Evolutionary conservation across 441 rosid species (phyloP), one percentile per base, ranked within the genome.

Genomic region (Erodium texanum): DNA sequence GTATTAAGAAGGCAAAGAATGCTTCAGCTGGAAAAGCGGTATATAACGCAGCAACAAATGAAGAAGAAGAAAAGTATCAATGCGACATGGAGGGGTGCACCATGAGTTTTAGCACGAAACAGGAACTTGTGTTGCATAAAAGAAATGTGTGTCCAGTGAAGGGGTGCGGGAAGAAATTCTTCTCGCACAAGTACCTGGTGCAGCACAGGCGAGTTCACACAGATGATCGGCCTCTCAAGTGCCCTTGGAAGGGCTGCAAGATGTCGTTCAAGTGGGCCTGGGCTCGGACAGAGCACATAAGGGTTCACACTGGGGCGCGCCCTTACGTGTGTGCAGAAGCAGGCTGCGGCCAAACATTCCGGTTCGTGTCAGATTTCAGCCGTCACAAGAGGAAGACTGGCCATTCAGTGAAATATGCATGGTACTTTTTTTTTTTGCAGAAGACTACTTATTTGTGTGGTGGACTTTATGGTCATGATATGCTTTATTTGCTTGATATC

Each of bases 191-290:
- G 71, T 95, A 95, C 67, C 77, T 95, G 69, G 96, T 95, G 82
- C 99, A 95, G 86, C 99, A 92, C 71, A 85, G 84, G 0, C 80
- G 96, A 43, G 98, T 95, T 66, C 99, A 95, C 73, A 48, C 73
- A 29, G 97, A 92, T 27, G 99, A 92, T 14, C 90, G 99, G 24
- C 98, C 99, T 14, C 89, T 95, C 20, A 92, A 95, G 81, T 95
- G 99, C 74, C 99, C 99, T 0, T 95, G 99, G 99, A 95, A 89
- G 67, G 98, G 99, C 38, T 95, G 99, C 77, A 90, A 89, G 83
- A 92, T 90, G 98, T 75, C 97, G n/a, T 95, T 95, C 81, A 95
- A 95, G 78, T 95, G 98, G 98, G 93, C 98, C 20, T 95, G 99
- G 99, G 96, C 99, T 3, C 77, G 98, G 45, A 95, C 99, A 0